A percentile compares a stretch with the other conserved stretches of the same genome.
These are phyloP conservation scores for Berkeleyomyces rouxiae DNA, from an alignment of 2,329 filamentous ascomycete genomes.

Conservation along the genomic window DNA sequence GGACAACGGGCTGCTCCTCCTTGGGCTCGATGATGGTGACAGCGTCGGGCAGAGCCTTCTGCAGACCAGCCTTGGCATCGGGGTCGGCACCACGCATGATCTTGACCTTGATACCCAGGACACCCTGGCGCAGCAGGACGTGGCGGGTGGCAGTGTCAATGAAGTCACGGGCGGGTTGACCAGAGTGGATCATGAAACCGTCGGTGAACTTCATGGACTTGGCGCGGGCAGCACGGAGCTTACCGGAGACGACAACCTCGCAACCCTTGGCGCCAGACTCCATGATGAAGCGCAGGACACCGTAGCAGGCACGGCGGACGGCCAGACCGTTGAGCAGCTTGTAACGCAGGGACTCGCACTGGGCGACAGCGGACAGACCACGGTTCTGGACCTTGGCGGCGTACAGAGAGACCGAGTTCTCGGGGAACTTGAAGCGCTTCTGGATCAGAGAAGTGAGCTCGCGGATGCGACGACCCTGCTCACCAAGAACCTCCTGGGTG, in stretches of 20 bases:
- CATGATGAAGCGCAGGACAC: slow-evolving; percentile 99
- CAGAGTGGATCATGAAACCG: slow-evolving; percentile 99
- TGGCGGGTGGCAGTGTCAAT: slow-evolving; percentile 97
- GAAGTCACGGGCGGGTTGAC: slow-evolving; percentile 98
- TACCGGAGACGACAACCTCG: slow-evolving; percentile 98
- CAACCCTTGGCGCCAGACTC: slow-evolving; percentile 99
- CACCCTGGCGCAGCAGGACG: slow-evolving; percentile 99
- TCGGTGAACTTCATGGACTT: slow-evolving; percentile 99
- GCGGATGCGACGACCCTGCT: slow-evolving; percentile 99
- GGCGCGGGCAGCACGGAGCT: slow-evolving; percentile 95
- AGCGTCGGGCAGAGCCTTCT: slow-evolving; percentile 93
- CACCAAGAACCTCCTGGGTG: slow-evolving; percentile 99
- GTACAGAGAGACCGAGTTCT: slow-evolving; percentile 99
- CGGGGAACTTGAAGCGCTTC: slow-evolving; percentile 99
- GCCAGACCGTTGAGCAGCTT: slow-evolving; percentile 99
- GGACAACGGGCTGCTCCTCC: slow-evolving; percentile 90
- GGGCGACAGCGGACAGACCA: slow-evolving; percentile 97
- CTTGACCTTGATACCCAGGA: slow-evolving; percentile 99
- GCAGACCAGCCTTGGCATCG: slow-evolving; percentile 94
- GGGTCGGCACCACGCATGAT: slow-evolving; percentile 99
- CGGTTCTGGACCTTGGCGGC: slow-evolving; percentile 99
- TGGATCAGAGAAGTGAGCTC: slow-evolving; percentile 99
- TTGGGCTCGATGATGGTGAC: slow-evolving; percentile 99
- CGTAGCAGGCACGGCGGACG: slow-evolving; percentile 97
- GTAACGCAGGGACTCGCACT: slow-evolving; percentile 99